Evolutionary conservation across 805 yeast species (phyloP).

Genomic region (Lachancea meyersii): DNA sequence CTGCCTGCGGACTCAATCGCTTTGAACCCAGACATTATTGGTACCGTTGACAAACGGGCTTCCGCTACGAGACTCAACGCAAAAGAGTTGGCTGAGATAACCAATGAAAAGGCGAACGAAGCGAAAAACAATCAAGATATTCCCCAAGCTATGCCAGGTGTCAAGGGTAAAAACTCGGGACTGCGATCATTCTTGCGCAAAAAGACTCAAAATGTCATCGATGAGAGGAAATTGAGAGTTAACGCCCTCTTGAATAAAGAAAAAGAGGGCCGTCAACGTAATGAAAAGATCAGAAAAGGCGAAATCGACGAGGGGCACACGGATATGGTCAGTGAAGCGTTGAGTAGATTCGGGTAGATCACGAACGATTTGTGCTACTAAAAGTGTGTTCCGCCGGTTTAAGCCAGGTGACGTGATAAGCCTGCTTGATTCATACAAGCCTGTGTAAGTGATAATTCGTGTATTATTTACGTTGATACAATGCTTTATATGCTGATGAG

Average conservation of each 20-base stretch:
- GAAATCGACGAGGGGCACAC: constrained; percentile 47
- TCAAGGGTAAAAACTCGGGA: constrained; percentile 76
- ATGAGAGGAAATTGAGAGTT: constrained; percentile 72
- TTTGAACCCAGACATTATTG: constrained; percentile 81
- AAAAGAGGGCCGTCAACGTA: constrained; percentile 58
- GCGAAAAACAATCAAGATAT: constrained; percentile 42
- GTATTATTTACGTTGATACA: neutral
- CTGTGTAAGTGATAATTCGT: constrained; percentile 3
- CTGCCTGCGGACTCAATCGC: constrained; percentile 88
- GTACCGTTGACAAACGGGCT: constrained; percentile 72
- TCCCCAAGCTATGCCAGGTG: constrained; percentile 57
- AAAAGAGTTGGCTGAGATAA: constrained; percentile 44
- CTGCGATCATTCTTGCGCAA: constrained; percentile 75
- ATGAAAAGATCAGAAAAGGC: constrained; percentile 41
- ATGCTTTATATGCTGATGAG: constrained; percentile 1
- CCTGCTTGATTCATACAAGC: neutral
- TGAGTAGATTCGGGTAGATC: constrained; percentile 32
- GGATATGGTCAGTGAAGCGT: constrained; percentile 37
- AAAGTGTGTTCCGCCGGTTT: too few species aligned
- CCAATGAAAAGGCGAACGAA: constrained; percentile 30
- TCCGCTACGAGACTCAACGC: constrained; percentile 57
- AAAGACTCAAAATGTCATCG: constrained; percentile 78
- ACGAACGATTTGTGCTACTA: neutral
- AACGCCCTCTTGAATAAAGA: constrained; percentile 71
- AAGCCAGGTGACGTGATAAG: too few species aligned